Evolutionary conservation across 768 basidiomycete genomes (phyloP).

Genomic region (Krasilnikovozyma curviuscula): DNA sequence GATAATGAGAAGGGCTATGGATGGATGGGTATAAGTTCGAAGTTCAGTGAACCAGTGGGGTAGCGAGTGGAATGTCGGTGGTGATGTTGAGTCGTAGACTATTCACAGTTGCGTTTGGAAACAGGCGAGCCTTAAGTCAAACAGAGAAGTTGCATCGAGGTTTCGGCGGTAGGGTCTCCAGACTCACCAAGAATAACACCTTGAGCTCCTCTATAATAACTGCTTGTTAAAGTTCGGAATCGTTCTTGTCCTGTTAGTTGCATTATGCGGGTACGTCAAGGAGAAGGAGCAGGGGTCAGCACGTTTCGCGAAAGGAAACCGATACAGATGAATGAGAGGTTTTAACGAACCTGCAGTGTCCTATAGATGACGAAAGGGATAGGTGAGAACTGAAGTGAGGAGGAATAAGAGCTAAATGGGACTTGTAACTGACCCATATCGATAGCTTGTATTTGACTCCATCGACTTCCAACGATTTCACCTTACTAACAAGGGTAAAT

Average conservation of each 20-base stretch:
- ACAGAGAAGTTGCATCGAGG: background rate
- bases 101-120: background rate
- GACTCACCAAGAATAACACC: slow-evolving; percentile 31
- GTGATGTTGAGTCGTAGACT: slow-evolving; percentile 91
- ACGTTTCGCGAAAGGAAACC: background rate
- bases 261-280: slow-evolving; percentile 19
- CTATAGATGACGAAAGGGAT: background rate
- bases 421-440: slow-evolving; percentile 83
- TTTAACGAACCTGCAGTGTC: slow-evolving; percentile 1
- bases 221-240: slow-evolving; percentile 67
- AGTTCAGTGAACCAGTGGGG: slow-evolving; percentile 77
- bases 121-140: background rate
- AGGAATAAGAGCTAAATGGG: too few species aligned
- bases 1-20: slow-evolving; percentile 84
- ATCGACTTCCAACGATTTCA: too few species aligned
- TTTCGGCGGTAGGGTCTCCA: too few species aligned
- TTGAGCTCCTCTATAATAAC: slow-evolving; percentile 22
- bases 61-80: slow-evolving; percentile 85
- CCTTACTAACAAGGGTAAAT: too few species aligned
- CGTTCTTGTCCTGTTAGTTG: slow-evolving; percentile 95
- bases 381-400: background rate
- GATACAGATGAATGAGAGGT: background rate
- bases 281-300: slow-evolving; percentile 4
- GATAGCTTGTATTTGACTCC: slow-evolving; percentile 46
- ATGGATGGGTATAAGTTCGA: slow-evolving; percentile 70